A percentile compares a stretch with the other conserved stretches of the same genome.
Conservation (phyloP, 2,329 filamentous ascomycete genomes). For the Ascocoryne sarcoides region DNA sequence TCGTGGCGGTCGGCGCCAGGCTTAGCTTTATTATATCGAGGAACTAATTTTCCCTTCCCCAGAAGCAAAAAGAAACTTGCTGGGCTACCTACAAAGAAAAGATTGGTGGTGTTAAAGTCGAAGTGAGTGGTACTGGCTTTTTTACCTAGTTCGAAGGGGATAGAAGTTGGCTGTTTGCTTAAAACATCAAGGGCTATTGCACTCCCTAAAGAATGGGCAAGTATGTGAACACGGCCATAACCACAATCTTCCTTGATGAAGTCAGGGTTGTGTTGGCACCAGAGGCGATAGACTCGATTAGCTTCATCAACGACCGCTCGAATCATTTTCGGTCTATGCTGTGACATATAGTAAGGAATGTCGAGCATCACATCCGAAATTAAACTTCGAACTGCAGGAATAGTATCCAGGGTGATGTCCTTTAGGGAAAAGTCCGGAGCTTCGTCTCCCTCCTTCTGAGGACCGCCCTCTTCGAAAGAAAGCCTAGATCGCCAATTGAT, state of each 20-base stretch:
- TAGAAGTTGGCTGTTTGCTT: conserved; percentile 72
- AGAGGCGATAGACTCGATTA: conserved; percentile 89
- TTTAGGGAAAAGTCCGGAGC: conserved; percentile 56
- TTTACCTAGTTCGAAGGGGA: conserved; percentile 38
- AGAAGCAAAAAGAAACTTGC: conserved; percentile 88
- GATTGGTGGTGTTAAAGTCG: conserved; percentile 82
- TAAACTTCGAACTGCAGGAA: conserved; percentile 85
- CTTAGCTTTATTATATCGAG: conserved; percentile 68
- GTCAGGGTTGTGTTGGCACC: conserved; percentile 87
- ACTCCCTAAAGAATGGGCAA: conserved; percentile 88
- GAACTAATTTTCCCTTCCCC: conserved; percentile 62
- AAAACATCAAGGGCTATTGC: conserved; percentile 92
- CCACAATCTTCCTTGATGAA: conserved; percentile 76
- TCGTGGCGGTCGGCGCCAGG: conserved; percentile 62
- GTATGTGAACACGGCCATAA: conserved; percentile 85
- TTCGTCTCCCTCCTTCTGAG: conserved; percentile 45
- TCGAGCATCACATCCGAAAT: conserved; percentile 98
- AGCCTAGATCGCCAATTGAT: conserved; percentile 89
- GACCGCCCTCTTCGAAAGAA: conserved; percentile 73
- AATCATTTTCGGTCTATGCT: conserved; percentile 94
- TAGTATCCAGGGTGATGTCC: conserved; percentile 84
- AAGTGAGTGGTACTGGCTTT: conserved; percentile 53
- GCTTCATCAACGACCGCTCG: conserved; percentile 80
- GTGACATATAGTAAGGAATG: conserved; percentile 94
- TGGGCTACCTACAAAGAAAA: conserved; percentile 86